Percentiles rank a stretch among this genome's conserved stretches.
phyloP scores from a whole-genome alignment of 2,329 filamentous ascomycete species.

The Chrysoporthe austroafricana region DNA sequence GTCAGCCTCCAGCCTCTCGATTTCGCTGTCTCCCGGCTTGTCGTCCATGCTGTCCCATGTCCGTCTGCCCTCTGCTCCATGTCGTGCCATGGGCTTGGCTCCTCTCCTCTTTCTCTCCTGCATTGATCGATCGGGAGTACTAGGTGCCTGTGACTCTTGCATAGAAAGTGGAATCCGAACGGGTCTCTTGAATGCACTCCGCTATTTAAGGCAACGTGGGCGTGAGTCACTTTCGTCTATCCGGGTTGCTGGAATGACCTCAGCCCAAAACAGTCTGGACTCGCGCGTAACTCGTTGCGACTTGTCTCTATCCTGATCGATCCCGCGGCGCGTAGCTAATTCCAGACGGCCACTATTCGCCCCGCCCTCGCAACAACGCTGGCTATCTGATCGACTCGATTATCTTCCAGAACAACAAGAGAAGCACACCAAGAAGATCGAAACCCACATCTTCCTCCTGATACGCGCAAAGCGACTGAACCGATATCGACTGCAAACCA shows the following conservation, averaged over 20 bases:
- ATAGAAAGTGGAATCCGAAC: not conserved
- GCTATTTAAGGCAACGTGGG: not conserved
- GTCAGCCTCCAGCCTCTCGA: slow-evolving; percentile 17
- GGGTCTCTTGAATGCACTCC: not conserved
- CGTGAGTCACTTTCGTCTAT: not conserved
- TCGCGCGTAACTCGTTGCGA: not conserved
- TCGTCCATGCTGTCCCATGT: not conserved
- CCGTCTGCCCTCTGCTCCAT: not conserved
- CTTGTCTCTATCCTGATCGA: not conserved
- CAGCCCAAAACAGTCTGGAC: not conserved
- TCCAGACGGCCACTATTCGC: not conserved
- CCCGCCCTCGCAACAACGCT: not conserved
- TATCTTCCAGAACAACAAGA: not conserved
- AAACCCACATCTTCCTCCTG: not conserved
- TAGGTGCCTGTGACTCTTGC: not conserved
- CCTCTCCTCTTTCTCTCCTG: not conserved
- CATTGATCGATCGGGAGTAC: not conserved
- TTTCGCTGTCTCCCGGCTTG: slow-evolving; percentile 9
- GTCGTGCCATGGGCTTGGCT: not conserved
- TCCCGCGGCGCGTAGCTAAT: not conserved
- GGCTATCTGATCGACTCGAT: not conserved
- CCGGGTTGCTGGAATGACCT: not conserved
- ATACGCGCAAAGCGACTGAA: no score
- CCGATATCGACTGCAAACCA: not conserved
- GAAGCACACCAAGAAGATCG: no score